Conservation (phyloP, 2,329 filamentous ascomycete species). For the Plectosphaerella cucumerina region DNA sequence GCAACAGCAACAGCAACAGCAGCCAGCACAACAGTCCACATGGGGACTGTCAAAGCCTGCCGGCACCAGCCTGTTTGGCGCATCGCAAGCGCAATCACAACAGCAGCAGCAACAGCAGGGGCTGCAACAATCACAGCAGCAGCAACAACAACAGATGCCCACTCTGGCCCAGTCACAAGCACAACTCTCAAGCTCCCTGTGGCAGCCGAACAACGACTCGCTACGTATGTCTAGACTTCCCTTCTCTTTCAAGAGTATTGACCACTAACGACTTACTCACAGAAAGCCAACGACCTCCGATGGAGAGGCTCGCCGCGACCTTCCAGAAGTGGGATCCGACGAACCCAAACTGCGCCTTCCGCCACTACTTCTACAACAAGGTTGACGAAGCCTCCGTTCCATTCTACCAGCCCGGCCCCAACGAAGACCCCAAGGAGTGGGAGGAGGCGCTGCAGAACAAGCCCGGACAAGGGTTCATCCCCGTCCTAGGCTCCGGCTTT, state of each 20-base stretch:
- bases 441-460: conserved; percentile 79
- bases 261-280: conserved; percentile 1
- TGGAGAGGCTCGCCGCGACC: conserved; percentile 69
- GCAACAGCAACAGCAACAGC: conserved; percentile 30
- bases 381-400: conserved; percentile 71
- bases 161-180: conserved; percentile 39
- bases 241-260: conserved; percentile 4
- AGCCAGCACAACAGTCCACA: background rate
- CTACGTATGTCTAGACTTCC: conserved; percentile 36
- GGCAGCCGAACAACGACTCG: conserved; percentile 47
- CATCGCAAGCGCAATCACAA: conserved; percentile 25
- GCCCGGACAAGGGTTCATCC: conserved; percentile 71
- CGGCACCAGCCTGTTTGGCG: conserved; percentile 28
- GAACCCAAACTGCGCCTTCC: conserved; percentile 67
- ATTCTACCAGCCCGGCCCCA: conserved; percentile 66
- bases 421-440: conserved; percentile 75
- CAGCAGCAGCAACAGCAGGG: conserved; percentile 31
- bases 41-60: no score
- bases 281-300: conserved; percentile 65
- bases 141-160: conserved; percentile 39
- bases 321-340: conserved; percentile 70
- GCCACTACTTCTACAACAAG: conserved; percentile 84
- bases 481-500: conserved; percentile 72
- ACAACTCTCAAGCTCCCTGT: conserved; percentile 45
- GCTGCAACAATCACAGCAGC: conserved; percentile 36